These are phyloP conservation scores for Sporothrix globosa DNA, from an alignment of 2,329 filamentous ascomycete species.

Conservation along the genomic window DNA sequence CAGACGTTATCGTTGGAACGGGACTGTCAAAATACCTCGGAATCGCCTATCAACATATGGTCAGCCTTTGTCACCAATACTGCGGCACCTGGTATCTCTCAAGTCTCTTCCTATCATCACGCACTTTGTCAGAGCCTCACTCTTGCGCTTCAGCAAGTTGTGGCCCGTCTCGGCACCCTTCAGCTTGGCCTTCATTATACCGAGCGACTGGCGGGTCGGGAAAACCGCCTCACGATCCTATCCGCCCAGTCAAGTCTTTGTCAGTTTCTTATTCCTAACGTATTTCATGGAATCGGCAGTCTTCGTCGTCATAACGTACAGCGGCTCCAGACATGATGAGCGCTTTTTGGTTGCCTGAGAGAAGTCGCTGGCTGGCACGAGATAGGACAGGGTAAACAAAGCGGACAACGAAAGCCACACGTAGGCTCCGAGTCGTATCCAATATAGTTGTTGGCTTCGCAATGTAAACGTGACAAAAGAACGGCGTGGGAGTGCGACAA, in stretches of 20 bases:
- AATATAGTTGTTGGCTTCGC: neutral
- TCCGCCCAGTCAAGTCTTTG: neutral
- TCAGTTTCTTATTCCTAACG: neutral
- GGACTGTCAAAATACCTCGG: constrained; percentile 64
- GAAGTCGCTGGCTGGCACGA: constrained; percentile 1
- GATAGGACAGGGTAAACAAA: neutral
- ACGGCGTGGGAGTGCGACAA: constrained; percentile 1
- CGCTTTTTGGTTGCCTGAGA: constrained; percentile 31
- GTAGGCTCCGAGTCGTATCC: neutral
- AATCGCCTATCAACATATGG: constrained; percentile 66
- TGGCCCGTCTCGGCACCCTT: constrained; percentile 92
- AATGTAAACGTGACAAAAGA: neutral
- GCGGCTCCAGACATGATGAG: constrained; percentile 39
- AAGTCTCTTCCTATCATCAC: constrained; percentile 38
- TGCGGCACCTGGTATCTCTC: too few species aligned
- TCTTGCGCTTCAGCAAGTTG: constrained; percentile 95
- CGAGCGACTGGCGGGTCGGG: constrained; percentile 94
- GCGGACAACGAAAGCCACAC: neutral
- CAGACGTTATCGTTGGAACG: constrained; percentile 19
- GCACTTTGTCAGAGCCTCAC: constrained; percentile 95
- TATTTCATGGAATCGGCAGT: constrained; percentile 23
- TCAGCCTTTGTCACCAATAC: neutral
- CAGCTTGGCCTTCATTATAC: constrained; percentile 96
- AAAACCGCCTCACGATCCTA: constrained; percentile 96
- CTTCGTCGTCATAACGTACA: constrained; percentile 32